Evolutionary conservation across 805 yeast genomes (phyloP), one percentile per base, ranked within the genome.

Genomic region (Debaryomyces maramus): DNA sequence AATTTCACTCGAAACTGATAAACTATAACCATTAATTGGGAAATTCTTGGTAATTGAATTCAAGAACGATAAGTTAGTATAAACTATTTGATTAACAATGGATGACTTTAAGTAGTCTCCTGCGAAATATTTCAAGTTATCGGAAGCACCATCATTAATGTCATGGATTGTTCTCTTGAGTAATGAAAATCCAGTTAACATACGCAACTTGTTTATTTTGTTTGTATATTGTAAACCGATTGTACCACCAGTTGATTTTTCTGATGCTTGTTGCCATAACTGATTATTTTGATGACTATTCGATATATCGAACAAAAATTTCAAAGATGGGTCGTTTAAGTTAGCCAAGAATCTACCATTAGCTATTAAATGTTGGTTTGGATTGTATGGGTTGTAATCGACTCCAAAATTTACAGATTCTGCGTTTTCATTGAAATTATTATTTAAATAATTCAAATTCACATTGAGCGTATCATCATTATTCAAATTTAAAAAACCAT

Each of bases 1-100:
- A 7, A 67, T 36, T 44, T 88, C 91, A 47, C 77, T 62, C 43
- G 78, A 74, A 40, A 83, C 75, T 3, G 86, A 85, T 2, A 88
- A 79, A 26, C 71, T 73, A 9, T 72, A 66, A 36, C 88, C 77
- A 16, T 81, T 58, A 15, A 75, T 68, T 5, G 70, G 63, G 51
- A 67, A 63, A 29, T 60, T 63, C 26, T 51, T 53, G 10, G 64
- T 55, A n/a, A 44, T 34, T 3, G 32, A 19, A 36, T 57, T 58
- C 38, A 60, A 45, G 40, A 47, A 55, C 4, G 31, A 21, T 10
- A 64, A 21, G 39, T 52, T 54, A 28, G 44, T 21, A 48, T 58
- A 66, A 6, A 44, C 40, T 5, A 64, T 26, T 32, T 52, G 49
- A 45, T 53, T 55, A 32, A 67, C 47, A 17, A 65, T 43, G 8